These are phyloP conservation scores for Ceriops decandra DNA, from an alignment of 345 rosid species.

Conservation along the genomic window DNA sequence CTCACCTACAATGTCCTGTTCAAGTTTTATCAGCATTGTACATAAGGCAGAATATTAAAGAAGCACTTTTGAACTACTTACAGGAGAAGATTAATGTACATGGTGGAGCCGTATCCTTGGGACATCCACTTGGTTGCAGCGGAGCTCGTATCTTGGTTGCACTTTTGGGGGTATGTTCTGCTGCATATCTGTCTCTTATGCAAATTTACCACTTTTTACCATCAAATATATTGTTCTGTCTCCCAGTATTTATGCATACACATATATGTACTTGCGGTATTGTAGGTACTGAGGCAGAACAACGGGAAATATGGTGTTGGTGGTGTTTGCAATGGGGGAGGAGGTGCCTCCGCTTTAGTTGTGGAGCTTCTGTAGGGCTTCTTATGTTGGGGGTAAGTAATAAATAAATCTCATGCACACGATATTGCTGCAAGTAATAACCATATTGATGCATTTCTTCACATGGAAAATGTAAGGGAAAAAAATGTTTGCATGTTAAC, in stretches of 20 bases:
- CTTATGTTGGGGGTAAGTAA: conserved; percentile 27
- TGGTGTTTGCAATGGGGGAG: conserved; percentile 97
- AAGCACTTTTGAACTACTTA: conserved; percentile 5
- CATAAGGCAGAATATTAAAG: neutral
- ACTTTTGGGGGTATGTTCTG: conserved; percentile 75
- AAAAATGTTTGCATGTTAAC: neutral
- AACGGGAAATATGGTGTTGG: conserved; percentile 80
- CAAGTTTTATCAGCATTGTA: neutral
- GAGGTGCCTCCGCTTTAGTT: conserved; percentile 91
- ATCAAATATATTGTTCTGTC: neutral
- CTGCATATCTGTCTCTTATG: neutral
- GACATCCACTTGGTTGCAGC: conserved; percentile 98
- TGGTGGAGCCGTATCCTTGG: conserved; percentile 96
- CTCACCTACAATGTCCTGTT: neutral
- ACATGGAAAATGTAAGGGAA: neutral
- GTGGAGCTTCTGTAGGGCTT: conserved; percentile 74
- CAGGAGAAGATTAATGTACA: conserved; percentile 88
- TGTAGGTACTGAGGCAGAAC: conserved; percentile 72
- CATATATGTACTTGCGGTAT: neutral
- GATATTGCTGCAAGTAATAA: neutral
- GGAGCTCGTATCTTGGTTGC: conserved; percentile 95
- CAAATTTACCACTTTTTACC: neutral
- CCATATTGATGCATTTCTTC: neutral
- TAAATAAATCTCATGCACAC: neutral
- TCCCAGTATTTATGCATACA: neutral